Evolutionary conservation across 805 yeast genomes (phyloP), one percentile per base, ranked within the genome.

Genomic region (Yarrowia yakushimensis): DNA sequence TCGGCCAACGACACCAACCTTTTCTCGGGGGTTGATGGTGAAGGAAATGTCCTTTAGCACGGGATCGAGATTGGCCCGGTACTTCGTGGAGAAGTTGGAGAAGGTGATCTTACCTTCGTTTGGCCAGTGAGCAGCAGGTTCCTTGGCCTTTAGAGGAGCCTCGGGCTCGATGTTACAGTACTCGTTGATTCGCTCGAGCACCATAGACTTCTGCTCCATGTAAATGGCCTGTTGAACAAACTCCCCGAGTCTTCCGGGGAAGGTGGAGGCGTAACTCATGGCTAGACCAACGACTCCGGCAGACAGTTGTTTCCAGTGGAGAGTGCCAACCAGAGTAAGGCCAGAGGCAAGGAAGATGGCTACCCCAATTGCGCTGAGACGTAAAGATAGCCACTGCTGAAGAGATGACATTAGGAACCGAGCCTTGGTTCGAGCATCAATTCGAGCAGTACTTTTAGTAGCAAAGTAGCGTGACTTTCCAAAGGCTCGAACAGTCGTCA

Each of bases 371-470:
- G 27, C 20, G 17, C 18, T 25, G n/a, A 59, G 43, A 23, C 62
- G 62, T 25, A 59, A 91, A n/a, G 96, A 91, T 64, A 92, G 82
- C 98, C 98, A 92, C 78, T 97, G 85, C 71, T 88, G 89, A 6
- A 94, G 85, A 71, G 87, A 88, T 57, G 87, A 82, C 12, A 91
- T 79, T 41, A 96, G 91, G 76, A 89, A 92, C 66, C 82, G 85
- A 0, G 96, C 94, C 68, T 87, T 81, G 86, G 89, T 82, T 70
- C 88, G 87, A 67, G 81, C 82, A 71, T 90, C 96, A 69, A 89
- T 81, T 66, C 67, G 67, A 22, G 57, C 45, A 23, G 61, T 3
- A 67, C 82, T 82, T 64, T 82, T 46, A 59, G 77, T 69, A 73
- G 80, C 75, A 73, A 90, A 91, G 64, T 96, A 78, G 4, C 77